Conservation (phyloP, 1,284 basidiomycete species). For the Malassezia sp. region DNA sequence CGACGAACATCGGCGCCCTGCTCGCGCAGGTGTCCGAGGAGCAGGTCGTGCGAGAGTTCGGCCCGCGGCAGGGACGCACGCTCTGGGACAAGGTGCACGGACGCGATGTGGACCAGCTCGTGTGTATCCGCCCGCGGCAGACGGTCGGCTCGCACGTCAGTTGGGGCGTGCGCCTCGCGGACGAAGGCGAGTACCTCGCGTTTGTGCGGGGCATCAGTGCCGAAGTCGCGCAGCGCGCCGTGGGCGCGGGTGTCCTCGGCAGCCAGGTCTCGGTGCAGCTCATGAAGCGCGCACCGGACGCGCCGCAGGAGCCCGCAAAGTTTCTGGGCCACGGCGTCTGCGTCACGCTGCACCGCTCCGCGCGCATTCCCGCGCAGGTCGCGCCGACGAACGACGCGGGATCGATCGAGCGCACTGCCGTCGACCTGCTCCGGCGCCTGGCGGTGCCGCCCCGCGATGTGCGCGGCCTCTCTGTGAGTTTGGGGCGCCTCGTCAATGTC, state of each 20-base stretch:
- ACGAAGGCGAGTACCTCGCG: conserved; percentile 62
- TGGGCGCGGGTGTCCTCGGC: conserved; percentile 65
- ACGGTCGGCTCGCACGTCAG: conserved; percentile 24
- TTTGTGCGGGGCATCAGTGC: conserved; percentile 33
- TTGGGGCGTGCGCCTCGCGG: conserved; percentile 87
- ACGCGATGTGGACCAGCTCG: conserved; percentile 65
- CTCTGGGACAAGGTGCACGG: conserved; percentile 74
- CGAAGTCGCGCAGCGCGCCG: conserved; percentile 24
- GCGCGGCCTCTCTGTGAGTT: conserved; percentile 81
- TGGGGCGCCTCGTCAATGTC: conserved; percentile 44
- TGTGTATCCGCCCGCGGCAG: conserved; percentile 49
- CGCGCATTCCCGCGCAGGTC: conserved; percentile 49
- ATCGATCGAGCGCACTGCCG: conserved; percentile 65
- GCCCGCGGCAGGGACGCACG: conserved; percentile 69
- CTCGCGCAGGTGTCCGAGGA: conserved; percentile 15
- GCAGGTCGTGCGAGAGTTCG: conserved; percentile 55
- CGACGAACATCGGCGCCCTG: conserved; percentile 59
- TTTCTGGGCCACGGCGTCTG: conserved; percentile 87
- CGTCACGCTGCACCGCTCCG: conserved; percentile 67
- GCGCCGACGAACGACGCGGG: conserved; percentile 60
- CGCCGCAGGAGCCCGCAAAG: conserved; percentile 88
- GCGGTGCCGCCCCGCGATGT: conserved; percentile 71
- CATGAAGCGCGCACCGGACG: conserved; percentile 72
- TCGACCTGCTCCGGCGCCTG: conserved; percentile 63
- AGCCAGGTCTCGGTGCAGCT: conserved; percentile 61